Evolutionary conservation across 768 basidiomycete species (phyloP), one percentile per base, ranked within the genome.

Genomic region (Tricholoma matsutake): DNA sequence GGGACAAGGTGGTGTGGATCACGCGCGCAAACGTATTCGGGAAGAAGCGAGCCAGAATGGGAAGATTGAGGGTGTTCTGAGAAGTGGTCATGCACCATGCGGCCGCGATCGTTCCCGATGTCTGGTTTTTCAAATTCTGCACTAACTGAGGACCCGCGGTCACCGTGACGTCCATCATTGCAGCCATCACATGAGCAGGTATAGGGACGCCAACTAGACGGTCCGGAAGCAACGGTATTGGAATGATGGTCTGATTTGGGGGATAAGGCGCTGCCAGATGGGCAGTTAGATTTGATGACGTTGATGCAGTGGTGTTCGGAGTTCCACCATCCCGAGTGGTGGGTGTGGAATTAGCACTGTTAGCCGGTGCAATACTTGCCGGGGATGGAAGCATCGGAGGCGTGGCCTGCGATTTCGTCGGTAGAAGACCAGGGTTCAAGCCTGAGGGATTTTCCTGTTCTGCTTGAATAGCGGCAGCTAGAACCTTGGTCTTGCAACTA

Each of bases 361-460:
- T 86, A 6, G 83, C 78, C 14, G 86, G 78, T 11, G 79, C 83
- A 60, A 87, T 86, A 69, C 86, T 89, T 9, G 86, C 88, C 2
- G 88, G 88, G 35, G 89, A 91, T 37, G 89, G 91, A 49, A 92
- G 83, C 91, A 91, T 91, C 32, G 85, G 84, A 32, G 89, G 88
- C 0, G 86, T 86, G 6, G 73, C 68, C 56, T 80, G 76, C 6
- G 74, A 69, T 64, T 79, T 81, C 60, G 73, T 68, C 62, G 69
- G 72, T 11, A 72, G 61, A 61, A 73, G 69, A 54, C 69, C 66
- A 47, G 71, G 61, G 60, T 67, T 71, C 51, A 71, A 63, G 10
- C 63, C 67, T 37, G 69, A 63, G 39, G 65, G 65, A 66, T 62
- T 74, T 56, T 70, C 73, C 55, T 76, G 70, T 57, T 78, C 72